phyloP scores from a whole-genome alignment of 495 filamentous ascomycete species.

The Geoglossum glabrum region DNA sequence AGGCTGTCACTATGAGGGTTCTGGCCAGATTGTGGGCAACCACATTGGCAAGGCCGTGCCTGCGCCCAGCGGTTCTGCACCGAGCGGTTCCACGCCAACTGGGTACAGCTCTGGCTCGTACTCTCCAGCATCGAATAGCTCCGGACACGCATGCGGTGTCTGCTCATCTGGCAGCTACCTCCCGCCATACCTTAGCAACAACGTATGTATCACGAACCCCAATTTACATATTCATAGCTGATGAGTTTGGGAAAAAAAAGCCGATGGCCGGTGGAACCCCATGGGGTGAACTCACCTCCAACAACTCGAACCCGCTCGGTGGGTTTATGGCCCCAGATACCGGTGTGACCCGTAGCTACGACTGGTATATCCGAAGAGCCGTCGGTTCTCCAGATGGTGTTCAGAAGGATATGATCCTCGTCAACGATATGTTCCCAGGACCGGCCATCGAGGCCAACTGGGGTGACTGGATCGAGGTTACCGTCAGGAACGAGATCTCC shows the following conservation, averaged over 20 bases:
- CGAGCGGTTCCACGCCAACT: not conserved
- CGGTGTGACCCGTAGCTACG: not conserved
- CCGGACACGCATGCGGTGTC: too few species aligned
- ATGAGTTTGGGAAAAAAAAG: not conserved
- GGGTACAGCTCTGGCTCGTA: too few species aligned
- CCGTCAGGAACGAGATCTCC: constrained; percentile 16
- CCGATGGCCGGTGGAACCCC: not conserved
- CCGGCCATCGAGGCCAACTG: constrained; percentile 11
- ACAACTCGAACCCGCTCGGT: not conserved
- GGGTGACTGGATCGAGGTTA: constrained; percentile 21
- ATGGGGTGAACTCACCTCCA: not conserved
- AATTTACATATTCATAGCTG: not conserved
- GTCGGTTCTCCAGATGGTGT: not conserved
- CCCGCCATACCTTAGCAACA: not conserved
- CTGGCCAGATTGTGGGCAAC: not conserved
- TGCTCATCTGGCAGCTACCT: not conserved
- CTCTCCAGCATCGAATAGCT: too few species aligned
- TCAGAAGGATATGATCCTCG: constrained; percentile 22
- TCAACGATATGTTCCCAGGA: constrained; percentile 3
- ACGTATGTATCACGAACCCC: not conserved
- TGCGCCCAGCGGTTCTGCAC: not conserved
- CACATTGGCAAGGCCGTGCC: not conserved
- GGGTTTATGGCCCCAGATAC: not conserved
- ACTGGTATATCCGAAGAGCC: not conserved
- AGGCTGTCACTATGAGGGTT: not conserved